Conservation (phyloP, 2,329 filamentous ascomycete genomes). For the Microsporum canis region DNA sequence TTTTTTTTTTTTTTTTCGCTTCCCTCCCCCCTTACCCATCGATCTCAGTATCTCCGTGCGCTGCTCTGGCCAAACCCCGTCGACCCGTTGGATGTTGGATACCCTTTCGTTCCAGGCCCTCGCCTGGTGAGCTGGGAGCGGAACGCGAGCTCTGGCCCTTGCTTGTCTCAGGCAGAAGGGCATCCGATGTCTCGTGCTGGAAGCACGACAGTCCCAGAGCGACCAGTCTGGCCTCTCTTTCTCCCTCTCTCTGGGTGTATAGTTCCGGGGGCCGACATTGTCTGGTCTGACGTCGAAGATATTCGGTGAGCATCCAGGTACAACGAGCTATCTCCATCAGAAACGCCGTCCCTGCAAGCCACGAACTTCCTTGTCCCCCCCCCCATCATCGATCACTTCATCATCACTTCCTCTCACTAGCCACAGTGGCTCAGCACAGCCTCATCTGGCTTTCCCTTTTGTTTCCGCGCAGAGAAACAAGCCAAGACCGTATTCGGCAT, state of each 20-base stretch:
- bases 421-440: not conserved
- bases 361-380: not conserved
- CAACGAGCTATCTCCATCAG: too few relatives aligned
- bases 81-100: not conserved
- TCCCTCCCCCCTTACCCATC: too few relatives aligned
- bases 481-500: not conserved
- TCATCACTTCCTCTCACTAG: not conserved
- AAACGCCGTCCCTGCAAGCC: not conserved
- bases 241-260: too few relatives aligned
- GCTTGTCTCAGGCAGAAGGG: not conserved
- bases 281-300: too few relatives aligned
- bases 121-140: too few relatives aligned
- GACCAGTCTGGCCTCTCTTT: not conserved
- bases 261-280: too few relatives aligned
- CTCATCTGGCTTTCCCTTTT: not conserved
- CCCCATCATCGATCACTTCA: not conserved
- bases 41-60: not conserved
- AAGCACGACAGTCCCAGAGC: too few relatives aligned
- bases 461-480: not conserved
- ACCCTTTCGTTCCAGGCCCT: not conserved
- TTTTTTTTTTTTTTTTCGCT: not conserved
- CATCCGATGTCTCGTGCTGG: not conserved
- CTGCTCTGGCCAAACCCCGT: not conserved
- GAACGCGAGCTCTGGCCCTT: not conserved
- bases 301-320: too few relatives aligned